Evolutionary conservation across 116 monocot species (phyloP), one percentile per base, ranked within the genome.

Genomic region (Cymodocea nodosa): DNA sequence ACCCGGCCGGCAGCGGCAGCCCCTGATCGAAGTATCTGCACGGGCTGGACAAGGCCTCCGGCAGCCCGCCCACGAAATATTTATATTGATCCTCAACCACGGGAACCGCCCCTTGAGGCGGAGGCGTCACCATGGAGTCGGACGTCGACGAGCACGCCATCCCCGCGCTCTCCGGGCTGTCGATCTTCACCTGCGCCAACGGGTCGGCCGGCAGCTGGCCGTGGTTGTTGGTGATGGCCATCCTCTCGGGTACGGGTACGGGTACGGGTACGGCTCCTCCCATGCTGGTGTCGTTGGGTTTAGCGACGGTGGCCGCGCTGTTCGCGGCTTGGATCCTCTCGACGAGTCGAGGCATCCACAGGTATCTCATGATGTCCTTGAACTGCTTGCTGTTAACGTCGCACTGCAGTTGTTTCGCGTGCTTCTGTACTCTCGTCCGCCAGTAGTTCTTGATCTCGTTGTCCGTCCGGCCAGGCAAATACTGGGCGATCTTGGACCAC

Each of bases 381-480:
- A 89, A 89, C 60, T 77, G 63, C 71, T 79, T 59, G 77, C 90
- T 86, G 75, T 86, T 81, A 54, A 86, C 86, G 62, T 90, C 90
- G 50, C 79, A 88, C 10, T 79, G 59, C 63, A 88, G 81, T 40
- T 81, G 79, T 70, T 79, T 81, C 1, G 87, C 84, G 44, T 88
- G 84, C 61, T 88, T 88, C 64, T 83, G 90, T 70, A 86, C 90
- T 25, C 90, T 60, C 2, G 90, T 90, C 69, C 84, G 67, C 69
- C 92, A 92, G 70, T 92, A 87, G 68, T 87, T 92, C 70, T 92
- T 84, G 49, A 92, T 84, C 70, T 87, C 87, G 70, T 91, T 84
- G 68, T 51, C 51, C 0, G 86, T 86, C 62, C 86, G 74, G 23
- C 85, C 85, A 0, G 85, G 90, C 50, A 90, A 52, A 56, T 83